Evolutionary conservation across 1,284 basidiomycete genomes (phyloP), one percentile per base, ranked within the genome.

Genomic region (Lignosus rhinocerotis): DNA sequence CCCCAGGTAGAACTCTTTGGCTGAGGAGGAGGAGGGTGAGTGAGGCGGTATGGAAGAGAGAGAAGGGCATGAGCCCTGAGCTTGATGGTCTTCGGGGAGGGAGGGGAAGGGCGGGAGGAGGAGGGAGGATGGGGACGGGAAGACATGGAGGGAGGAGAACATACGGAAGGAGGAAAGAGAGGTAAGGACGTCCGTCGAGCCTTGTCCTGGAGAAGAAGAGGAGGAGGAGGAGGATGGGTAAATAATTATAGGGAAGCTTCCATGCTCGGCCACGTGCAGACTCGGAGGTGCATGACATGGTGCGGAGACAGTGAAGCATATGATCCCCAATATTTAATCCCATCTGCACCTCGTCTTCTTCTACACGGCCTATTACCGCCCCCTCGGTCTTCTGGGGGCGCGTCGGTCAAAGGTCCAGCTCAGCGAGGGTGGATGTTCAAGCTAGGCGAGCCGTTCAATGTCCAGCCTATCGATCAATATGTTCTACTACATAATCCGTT

Each of bases 11-110:
- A 76, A 55, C 86, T 81, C 70, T 86, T 86, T 44, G 82, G 83
- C 3, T 86, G 80, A 1, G 85, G 80, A 7, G 85, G 84, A 4
- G 87, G 87, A 2, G 87, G 88, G 58, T 87, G 85, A 60, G 85
- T 84, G 44, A 90, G 76, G 8, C 88, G 82, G 63, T 79, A 78
- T 14, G 85, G 85, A 8, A 87, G 71, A 6, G 78, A 65, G 45
- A 83, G 72, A n/a, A 87, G 67, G 39, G 77, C 74, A 59, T 72
- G 75, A 30, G 78, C 59, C 11, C 76, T 69, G 50, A 85, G 73
- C 41, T 69, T 73, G 62, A 81, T 79, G 0, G 80, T 78, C 65
- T 73, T 80, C 16, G 84, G 84, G 56, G 78, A 78, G n/a, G 73
- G 49, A 12, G 55, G 64, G 17, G 58, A 30, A 11, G 56, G 8